Evolutionary conservation across 2,329 filamentous ascomycete species (phyloP).

Genomic region (Phaeosphaeria sp.): DNA sequence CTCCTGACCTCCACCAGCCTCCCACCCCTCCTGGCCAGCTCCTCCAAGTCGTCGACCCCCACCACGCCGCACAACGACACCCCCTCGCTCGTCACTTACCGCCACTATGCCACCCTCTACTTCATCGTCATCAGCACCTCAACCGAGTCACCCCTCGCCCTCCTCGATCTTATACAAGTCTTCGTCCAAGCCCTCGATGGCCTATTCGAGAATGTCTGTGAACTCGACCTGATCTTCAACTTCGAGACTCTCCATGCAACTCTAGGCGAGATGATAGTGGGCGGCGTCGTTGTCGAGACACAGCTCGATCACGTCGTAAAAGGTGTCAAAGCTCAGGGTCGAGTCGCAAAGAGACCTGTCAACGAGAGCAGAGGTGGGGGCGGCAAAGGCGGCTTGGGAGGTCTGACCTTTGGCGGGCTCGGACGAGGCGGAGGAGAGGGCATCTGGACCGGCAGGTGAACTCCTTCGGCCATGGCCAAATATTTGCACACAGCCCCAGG

Average conservation of each 20-base stretch:
- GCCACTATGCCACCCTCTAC: conserved; percentile 96
- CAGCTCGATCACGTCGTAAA: conserved; percentile 86
- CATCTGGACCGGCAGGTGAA: conserved; percentile 41
- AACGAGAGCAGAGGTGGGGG: conserved; percentile 65
- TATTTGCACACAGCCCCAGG: neutral
- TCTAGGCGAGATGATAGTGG: conserved; percentile 92
- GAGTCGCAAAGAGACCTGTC: conserved; percentile 78
- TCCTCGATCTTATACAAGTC: conserved; percentile 97
- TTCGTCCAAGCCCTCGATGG: conserved; percentile 96
- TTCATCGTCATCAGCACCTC: conserved; percentile 98
- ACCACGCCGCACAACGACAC: conserved; percentile 79
- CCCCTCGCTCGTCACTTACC: conserved; percentile 94
- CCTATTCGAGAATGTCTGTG: conserved; percentile 97
- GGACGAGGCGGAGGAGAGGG: conserved; percentile 42
- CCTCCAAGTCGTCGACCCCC: conserved; percentile 52
- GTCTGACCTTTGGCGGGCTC: conserved; percentile 33
- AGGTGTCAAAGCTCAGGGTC: conserved; percentile 77
- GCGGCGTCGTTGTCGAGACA: conserved; percentile 93
- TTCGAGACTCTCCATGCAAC: conserved; percentile 95
- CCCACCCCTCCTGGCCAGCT: conserved; percentile 66
- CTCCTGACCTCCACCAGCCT: conserved; percentile 61
- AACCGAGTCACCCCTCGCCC: conserved; percentile 91
- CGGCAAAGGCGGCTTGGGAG: conserved; percentile 24
- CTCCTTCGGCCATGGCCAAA: neutral
- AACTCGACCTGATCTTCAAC: conserved; percentile 98